Base-by-base conservation (phyloP, 108 stramenopile genomes). In the Asterionellopsis glacialis region DNA sequence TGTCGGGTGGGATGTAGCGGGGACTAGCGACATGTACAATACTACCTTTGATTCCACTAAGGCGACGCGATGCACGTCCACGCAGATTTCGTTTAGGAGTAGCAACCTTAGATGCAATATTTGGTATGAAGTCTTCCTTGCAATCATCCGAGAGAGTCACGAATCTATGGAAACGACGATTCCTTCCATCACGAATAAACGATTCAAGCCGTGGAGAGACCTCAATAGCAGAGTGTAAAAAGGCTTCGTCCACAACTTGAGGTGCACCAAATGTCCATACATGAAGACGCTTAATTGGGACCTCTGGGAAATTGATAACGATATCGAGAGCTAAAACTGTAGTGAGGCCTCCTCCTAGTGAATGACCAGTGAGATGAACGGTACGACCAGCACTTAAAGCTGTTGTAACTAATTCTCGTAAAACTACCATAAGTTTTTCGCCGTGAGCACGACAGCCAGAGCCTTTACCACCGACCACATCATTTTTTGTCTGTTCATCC, bases 181-280 rank as follows among this genome's bases (percentile, higher is more conserved):
- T 27, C 11, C 50, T 51, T 25, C 47, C 55, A 12, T 63, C 61
- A 15, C 24, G 45, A 33, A 80, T 26, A 48, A 80, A 80, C 9
- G 50, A 28, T 11, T 51, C 42, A 18, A 80, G 27, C 12, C 79
- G 50, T 10, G 27, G 74, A 21, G 57, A 62, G 10, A 18, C 11
- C 24, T 21, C n/a, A 10, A 61, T 28, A 18, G 61, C 70, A 33
- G 73, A 67, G 38, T 47, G 61, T 39, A 66, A 69, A 67, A 81
- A 81, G 7, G 51, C 11, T 14, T 45, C 38, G 44, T 81, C 80
- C 11, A 70, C 65, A 18, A 81, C 61, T 51, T 81, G 68, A n/a
- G 80, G 73, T 6, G 63, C 76, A 23, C 80, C 80, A 65, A 72
- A 81, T n/a, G 76, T 77, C 80, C 80, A 77, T 15, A 70, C 21